Evolutionary conservation across 495 filamentous ascomycete species (phyloP).

Genomic region (Haplographium delicatum): DNA sequence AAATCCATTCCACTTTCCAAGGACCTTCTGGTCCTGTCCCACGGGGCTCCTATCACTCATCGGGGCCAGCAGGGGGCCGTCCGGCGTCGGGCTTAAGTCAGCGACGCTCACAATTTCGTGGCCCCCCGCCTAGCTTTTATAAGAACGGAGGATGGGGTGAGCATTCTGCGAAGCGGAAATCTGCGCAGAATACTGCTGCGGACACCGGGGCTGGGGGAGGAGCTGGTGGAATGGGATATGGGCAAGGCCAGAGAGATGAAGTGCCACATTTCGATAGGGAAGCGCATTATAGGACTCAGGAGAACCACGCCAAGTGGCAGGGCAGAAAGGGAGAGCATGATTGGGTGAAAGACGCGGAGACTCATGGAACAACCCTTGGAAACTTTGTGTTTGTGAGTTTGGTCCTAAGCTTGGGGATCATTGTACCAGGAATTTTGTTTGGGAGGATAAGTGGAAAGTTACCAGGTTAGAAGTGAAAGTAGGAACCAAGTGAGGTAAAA

Average conservation of each 20-base stretch:
- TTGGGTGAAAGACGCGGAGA: slow-evolving; percentile 5
- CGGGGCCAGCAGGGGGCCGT: slow-evolving; percentile 46
- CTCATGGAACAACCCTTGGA: slow-evolving; percentile 16
- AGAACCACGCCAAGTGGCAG: slow-evolving; percentile 51
- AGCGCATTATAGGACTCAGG: slow-evolving; percentile 62
- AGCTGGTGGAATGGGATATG: slow-evolving; percentile 40
- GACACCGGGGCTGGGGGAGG: slow-evolving; percentile 32
- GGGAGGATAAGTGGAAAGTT: slow-evolving; percentile 24
- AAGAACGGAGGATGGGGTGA: slow-evolving; percentile 67
- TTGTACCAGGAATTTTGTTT: slow-evolving; percentile 30
- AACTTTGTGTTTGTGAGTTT: slow-evolving; percentile 39
- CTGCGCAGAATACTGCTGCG: too few relatives aligned
- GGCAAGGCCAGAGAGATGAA: slow-evolving; percentile 27
- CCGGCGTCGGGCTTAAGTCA: slow-evolving; percentile 76
- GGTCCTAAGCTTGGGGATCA: slow-evolving; percentile 33
- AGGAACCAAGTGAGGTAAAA: slow-evolving; percentile 2
- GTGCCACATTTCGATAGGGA: slow-evolving; percentile 60
- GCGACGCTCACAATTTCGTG: slow-evolving; percentile 66
- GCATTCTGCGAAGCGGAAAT: slow-evolving; percentile 42
- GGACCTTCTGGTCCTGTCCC: slow-evolving; percentile 11
- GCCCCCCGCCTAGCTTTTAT: slow-evolving; percentile 88
- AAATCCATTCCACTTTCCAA: slow-evolving; percentile 30
- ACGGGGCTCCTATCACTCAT: slow-evolving; percentile 42
- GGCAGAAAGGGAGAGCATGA: slow-evolving; percentile 29
- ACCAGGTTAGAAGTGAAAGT: slow-evolving; percentile 16